A percentile compares a stretch with the other conserved stretches of the same genome.
Evolutionary conservation across 495 filamentous ascomycete genomes (phyloP).

Genomic region (Xylaria bambusicola): DNA sequence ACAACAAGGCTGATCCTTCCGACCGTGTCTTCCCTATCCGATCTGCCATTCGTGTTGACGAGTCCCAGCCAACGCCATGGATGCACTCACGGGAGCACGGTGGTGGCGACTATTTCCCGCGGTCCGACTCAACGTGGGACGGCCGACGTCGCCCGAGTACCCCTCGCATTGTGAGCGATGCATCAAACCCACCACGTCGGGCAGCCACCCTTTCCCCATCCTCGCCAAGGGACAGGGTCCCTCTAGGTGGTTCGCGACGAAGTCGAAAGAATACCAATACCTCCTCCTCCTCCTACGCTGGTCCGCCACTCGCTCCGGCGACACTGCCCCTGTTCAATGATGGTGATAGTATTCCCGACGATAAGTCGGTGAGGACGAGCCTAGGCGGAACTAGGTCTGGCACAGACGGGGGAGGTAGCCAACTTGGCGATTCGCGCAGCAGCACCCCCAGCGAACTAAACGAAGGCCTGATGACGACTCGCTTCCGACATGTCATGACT

Average conservation of each 20-base stretch:
- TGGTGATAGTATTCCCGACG: constrained; percentile 34
- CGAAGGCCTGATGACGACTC: constrained; percentile 56
- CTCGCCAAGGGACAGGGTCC: constrained; percentile 5
- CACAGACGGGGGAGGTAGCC: constrained; percentile 7
- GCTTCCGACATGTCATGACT: constrained; percentile 79
- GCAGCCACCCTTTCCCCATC: constrained; percentile 10
- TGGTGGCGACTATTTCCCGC: constrained; percentile 32
- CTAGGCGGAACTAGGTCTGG: constrained; percentile 4
- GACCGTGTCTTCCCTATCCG: constrained; percentile 85
- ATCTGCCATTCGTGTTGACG: constrained; percentile 75
- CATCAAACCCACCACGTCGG: not conserved
- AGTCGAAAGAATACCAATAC: constrained; percentile 26
- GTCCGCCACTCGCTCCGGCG: constrained; percentile 30
- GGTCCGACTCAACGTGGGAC: constrained; percentile 30
- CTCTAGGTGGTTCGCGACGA: not conserved
- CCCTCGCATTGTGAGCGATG: constrained; percentile 18
- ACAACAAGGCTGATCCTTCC: constrained; percentile 31
- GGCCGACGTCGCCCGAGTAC: constrained; percentile 20
- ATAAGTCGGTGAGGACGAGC: constrained; percentile 23
- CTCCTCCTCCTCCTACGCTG: constrained; percentile 22
- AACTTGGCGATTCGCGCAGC: constrained; percentile 17
- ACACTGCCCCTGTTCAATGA: constrained; percentile 35
- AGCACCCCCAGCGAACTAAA: constrained; percentile 36
- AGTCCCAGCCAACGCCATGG: constrained; percentile 38
- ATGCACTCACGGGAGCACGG: constrained; percentile 32